Base-by-base conservation (phyloP, 345 rosid species). In the Eucalyptus curtisii region DNA sequence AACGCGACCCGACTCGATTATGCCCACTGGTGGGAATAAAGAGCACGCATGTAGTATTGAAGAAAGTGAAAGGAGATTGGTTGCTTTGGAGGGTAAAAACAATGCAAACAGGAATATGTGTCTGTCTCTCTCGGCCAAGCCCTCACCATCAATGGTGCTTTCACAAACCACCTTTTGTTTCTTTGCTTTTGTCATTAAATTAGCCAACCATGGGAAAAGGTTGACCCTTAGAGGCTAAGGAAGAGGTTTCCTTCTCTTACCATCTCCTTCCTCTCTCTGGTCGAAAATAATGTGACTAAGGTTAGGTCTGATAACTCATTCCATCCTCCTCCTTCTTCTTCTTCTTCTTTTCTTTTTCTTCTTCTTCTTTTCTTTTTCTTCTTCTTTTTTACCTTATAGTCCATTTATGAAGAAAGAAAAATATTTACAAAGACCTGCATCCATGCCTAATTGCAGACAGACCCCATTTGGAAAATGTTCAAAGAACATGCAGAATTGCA, bases 101-200 rank as follows among this genome's bases (percentile, higher is more conserved):
- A 22, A 80, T 87, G 82, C 66, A 85, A 64, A 84, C 86, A 88
- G 53, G 93, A 92, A 93, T 90, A 89, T 90, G 92, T 90, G 57
- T 92, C 87, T 59, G 40, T 20, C 47, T 37, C 45, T 71, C 82
- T 20, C 82, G 24, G 82, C 47, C 15, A 15, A 20, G 82, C 47
- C 91, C 92, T 59, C 79, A 55, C 93, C 93, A 90, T 87, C 89
- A 49, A 90, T 68, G 68, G 87, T 91, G 91, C 94, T 91, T 91
- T 90, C 86, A 8, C 88, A 88, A 85, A 89, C 91, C 53, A 24
- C 15, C 61, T 49, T 61, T 55, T 80, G 13, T 8, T 50, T 19
- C 37, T 25, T 15, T 87, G 68, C 55, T 85, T 90, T 88, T 53
- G 14, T 90, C 88, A 84, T 48, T 59, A 53, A 86, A 61, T 79